These are phyloP conservation scores for Pythium biforme DNA, from an alignment of 352 stramenopile species.

Conservation along the genomic window DNA sequence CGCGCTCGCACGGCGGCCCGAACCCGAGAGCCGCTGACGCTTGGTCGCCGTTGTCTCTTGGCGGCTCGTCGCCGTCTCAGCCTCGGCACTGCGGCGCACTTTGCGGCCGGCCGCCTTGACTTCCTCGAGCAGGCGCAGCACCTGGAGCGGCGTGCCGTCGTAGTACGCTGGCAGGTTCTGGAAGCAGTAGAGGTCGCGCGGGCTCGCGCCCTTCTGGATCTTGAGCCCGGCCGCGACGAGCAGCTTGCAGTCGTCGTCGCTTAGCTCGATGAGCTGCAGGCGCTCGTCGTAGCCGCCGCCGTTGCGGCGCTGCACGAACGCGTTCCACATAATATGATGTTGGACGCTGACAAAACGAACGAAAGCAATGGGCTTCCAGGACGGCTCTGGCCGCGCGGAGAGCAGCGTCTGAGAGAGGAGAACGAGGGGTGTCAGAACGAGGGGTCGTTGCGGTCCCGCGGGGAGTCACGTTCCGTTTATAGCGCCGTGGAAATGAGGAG, in stretches of 20 bases:
- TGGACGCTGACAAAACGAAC: not conserved
- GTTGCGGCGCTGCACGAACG: slow-evolving; percentile 21
- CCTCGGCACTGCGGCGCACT: not conserved
- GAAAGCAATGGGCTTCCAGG: not conserved
- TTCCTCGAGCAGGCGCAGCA: slow-evolving; percentile 32
- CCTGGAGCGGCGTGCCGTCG: slow-evolving; percentile 31
- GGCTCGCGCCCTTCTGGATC: slow-evolving; percentile 24
- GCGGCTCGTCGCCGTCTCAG: not conserved
- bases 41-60: too few species aligned
- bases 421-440: not conserved
- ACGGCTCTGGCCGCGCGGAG: not conserved
- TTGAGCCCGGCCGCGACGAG: slow-evolving; percentile 29
- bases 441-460: not conserved
- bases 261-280: slow-evolving; percentile 32
- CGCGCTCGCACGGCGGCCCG: not conserved
- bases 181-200: slow-evolving; percentile 42
- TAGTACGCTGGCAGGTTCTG: slow-evolving; percentile 23
- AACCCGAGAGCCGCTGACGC: slow-evolving; percentile 10
- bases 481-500: not conserved
- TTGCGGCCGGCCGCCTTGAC: slow-evolving; percentile 5
- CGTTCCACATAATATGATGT: slow-evolving; percentile 15
- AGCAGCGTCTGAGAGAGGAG: not conserved
- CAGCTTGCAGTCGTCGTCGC: slow-evolving; percentile 33
- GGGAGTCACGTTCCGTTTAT: slow-evolving; percentile 1
- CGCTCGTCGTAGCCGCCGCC: slow-evolving; percentile 9